These are phyloP conservation scores for Fraxinus quadrangulata DNA, from an alignment of 257 asterid species.

Conservation along the genomic window DNA sequence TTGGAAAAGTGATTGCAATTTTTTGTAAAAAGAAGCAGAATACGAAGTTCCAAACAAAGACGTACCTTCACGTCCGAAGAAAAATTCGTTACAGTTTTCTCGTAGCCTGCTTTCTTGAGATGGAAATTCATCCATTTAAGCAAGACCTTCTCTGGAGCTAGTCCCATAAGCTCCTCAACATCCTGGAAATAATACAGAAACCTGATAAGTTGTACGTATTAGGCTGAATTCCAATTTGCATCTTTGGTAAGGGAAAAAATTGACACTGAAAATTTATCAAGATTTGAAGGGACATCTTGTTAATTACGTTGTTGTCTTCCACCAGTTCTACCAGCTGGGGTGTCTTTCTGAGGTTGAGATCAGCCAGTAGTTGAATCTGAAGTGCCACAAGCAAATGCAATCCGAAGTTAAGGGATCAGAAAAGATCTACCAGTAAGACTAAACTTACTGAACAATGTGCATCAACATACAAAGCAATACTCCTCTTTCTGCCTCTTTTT, in stretches of 20 bases:
- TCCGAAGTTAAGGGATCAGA: conserved; percentile 28
- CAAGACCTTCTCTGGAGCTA: conserved; percentile 94
- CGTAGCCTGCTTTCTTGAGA: conserved; percentile 89
- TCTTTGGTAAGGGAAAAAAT: conserved; percentile 9
- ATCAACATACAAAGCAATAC: conserved; percentile 8
- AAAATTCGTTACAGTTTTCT: conserved; percentile 80
- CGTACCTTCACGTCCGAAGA: conserved; percentile 88
- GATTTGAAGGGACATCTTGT: conserved; percentile 23
- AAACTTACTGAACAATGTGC: conserved; percentile 19
- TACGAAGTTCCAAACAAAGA: conserved; percentile 7
- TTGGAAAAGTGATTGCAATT: not conserved
- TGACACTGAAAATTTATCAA: conserved; percentile 7
- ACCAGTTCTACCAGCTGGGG: conserved; percentile 96
- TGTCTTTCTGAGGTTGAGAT: conserved; percentile 96
- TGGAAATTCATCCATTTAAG: conserved; percentile 98
- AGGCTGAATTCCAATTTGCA: conserved; percentile 27
- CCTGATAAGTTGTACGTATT: conserved; percentile 33
- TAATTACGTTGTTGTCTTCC: conserved; percentile 83
- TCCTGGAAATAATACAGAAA: conserved; percentile 62
- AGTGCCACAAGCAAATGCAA: conserved; percentile 30
- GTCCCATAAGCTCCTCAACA: conserved; percentile 93
- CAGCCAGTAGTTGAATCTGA: conserved; percentile 95
- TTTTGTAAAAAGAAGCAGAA: not conserved
- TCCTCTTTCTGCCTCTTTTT: not conserved
- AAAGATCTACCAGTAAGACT: conserved; percentile 17